Evolutionary conservation across 108 stramenopile species (phyloP).

Genomic region (Conticribra weissflogii): DNA sequence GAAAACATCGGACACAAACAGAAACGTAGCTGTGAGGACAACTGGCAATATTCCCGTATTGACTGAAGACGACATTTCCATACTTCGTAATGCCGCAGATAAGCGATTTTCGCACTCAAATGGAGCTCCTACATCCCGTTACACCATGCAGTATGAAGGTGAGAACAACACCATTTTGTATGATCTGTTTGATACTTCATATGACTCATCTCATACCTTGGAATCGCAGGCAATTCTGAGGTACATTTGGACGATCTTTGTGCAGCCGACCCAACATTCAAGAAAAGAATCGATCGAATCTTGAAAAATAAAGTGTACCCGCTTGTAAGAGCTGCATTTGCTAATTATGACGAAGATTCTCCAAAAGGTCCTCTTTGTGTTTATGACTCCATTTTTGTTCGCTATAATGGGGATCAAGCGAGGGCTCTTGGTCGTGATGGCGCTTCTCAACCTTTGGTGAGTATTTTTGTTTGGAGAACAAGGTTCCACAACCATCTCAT

Average conservation of each 20-base stretch:
- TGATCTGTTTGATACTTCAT: no score
- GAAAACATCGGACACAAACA: conserved; percentile 1
- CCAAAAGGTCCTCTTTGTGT: conserved; percentile 49
- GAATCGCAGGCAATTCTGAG: conserved; percentile 28
- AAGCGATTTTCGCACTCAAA: conserved; percentile 38
- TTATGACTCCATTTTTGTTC: conserved; percentile 74
- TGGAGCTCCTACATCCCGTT: conserved; percentile 37
- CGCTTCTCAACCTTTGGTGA: conserved; percentile 65
- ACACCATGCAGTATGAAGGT: conserved; percentile 50
- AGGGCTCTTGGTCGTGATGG: conserved; percentile 30
- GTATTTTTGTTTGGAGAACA: conserved; percentile 10
- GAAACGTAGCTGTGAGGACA: conserved; percentile 32
- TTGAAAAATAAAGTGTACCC: conserved; percentile 61
- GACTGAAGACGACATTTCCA: conserved; percentile 29
- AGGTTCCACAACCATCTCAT: no score
- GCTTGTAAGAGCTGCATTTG: conserved; percentile 57
- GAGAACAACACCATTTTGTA: no score
- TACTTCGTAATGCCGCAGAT: conserved; percentile 39
- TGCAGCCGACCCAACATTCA: conserved; percentile 28
- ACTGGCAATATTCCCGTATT: conserved; percentile 29
- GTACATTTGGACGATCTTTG: conserved; percentile 47
- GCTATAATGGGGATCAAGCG: conserved; percentile 72
- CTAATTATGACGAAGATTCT: conserved; percentile 18
- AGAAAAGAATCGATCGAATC: conserved; percentile 34
- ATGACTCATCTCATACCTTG: not conserved